A percentile compares a stretch with the other conserved stretches of the same genome.
Evolutionary conservation across 306 rosid genomes (phyloP).

Genomic region (Lupinus albus): DNA sequence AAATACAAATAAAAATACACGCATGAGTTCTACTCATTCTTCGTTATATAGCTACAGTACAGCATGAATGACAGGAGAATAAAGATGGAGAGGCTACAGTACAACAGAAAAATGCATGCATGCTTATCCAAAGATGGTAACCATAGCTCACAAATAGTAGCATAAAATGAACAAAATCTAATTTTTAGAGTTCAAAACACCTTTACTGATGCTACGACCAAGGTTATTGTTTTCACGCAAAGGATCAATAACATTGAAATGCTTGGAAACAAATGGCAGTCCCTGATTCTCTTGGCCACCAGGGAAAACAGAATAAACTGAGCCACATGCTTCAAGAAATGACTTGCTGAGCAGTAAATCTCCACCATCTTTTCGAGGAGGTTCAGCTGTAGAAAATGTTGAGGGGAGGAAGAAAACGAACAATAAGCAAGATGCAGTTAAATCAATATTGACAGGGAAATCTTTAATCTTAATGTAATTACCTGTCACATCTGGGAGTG

Average conservation of each 20-base stretch:
- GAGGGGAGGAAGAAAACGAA: conserved; percentile 23
- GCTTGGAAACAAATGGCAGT: conserved; percentile 84
- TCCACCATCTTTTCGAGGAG: conserved; percentile 94
- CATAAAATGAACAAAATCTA: conserved; percentile 23
- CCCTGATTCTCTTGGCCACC: conserved; percentile 84
- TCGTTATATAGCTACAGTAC: conserved; percentile 13
- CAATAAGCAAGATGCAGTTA: conserved; percentile 17
- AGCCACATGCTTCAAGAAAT: conserved; percentile 80
- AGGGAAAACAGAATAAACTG: conserved; percentile 85
- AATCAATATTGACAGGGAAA: conserved; percentile 16
- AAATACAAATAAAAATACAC: background rate
- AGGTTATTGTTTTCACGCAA: conserved; percentile 96
- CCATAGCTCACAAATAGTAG: conserved; percentile 10
- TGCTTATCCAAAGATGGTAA: background rate
- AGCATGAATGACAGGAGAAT: background rate
- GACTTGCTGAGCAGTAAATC: conserved; percentile 80
- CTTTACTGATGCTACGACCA: conserved; percentile 99
- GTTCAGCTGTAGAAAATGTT: conserved; percentile 66
- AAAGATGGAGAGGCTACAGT: background rate
- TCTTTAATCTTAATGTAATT: conserved; percentile 37
- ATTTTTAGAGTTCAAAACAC: conserved; percentile 47
- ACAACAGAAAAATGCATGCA: conserved; percentile 18
- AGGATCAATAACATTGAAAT: conserved; percentile 97
- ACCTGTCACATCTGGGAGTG: conserved; percentile 97
- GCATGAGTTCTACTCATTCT: conserved; percentile 8